phyloP scores from a whole-genome alignment of 2,329 filamentous ascomycete genomes.

The Diaporthe longicolla region DNA sequence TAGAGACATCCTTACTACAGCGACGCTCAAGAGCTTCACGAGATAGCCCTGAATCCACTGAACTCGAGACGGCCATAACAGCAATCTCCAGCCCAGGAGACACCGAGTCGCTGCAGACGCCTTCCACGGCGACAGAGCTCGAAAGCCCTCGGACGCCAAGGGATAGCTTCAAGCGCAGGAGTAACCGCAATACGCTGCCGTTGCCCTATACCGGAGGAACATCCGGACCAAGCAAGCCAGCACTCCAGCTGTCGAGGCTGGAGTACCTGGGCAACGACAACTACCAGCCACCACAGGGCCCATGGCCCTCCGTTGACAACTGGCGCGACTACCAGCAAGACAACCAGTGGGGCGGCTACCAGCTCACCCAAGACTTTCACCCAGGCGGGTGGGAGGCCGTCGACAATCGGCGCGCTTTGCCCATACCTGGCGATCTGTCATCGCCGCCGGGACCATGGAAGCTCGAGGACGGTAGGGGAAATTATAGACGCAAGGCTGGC shows the following conservation, averaged over 20 bases:
- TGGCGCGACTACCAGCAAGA: constrained; percentile 23
- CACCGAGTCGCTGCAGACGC: constrained; percentile 35
- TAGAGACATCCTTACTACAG: constrained; percentile 2
- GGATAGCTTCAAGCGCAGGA: constrained; percentile 24
- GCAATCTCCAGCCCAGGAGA: constrained; percentile 29
- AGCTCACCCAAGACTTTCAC: background rate
- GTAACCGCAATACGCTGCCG: background rate
- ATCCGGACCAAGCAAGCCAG: constrained; percentile 9
- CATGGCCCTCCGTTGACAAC: background rate
- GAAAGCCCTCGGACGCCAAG: constrained; percentile 34
- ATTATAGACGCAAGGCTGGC: constrained; percentile 16
- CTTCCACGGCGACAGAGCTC: constrained; percentile 39
- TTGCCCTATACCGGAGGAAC: background rate
- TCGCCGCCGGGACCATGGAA: constrained; percentile 28
- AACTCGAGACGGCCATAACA: constrained; percentile 39
- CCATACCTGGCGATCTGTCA: constrained; percentile 16
- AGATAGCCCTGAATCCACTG: constrained; percentile 6
- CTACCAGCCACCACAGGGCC: background rate
- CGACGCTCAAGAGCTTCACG: constrained; percentile 1
- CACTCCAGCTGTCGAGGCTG: constrained; percentile 17
- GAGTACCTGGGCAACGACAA: constrained; percentile 32
- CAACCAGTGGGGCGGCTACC: constrained; percentile 1
- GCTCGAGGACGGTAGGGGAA: constrained; percentile 30
- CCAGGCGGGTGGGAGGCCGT: constrained; percentile 24
- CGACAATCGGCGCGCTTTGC: background rate